phyloP scores from a whole-genome alignment of 768 basidiomycete genomes.

The Brasilioporus rufonigricans region DNA sequence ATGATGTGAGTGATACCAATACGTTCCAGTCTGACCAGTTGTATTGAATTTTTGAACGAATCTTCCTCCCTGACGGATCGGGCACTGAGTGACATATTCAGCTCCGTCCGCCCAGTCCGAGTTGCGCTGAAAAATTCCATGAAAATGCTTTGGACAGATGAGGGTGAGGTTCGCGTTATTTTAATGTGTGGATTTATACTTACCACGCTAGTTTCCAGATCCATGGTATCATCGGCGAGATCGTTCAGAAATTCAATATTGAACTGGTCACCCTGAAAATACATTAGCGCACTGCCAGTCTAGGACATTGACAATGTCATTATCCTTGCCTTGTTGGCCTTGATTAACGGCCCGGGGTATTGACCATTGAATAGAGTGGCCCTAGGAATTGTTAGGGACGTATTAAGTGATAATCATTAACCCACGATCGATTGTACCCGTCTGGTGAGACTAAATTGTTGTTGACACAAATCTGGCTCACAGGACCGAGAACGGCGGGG shows the following conservation, averaged over 20 bases:
- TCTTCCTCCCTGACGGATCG: slow-evolving; percentile 24
- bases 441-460: neutral
- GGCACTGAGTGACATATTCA: neutral
- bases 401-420: neutral
- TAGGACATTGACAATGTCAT: neutral
- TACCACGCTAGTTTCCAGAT: slow-evolving; percentile 41
- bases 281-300: neutral
- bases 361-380: neutral
- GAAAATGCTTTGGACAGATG: neutral
- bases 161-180: slow-evolving; percentile 13
- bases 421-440: neutral
- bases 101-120: slow-evolving; percentile 2
- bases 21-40: slow-evolving; percentile 38
- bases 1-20: slow-evolving; percentile 46
- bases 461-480: neutral
- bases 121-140: neutral
- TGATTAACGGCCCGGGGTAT: neutral
- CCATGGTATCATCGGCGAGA: slow-evolving; percentile 29
- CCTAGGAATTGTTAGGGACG: neutral
- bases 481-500: neutral
- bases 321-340: neutral
- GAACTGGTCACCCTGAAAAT: slow-evolving; percentile 36
- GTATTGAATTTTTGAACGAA: slow-evolving; percentile 37
- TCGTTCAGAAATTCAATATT: slow-evolving; percentile 42
- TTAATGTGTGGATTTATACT: neutral